phyloP scores from a whole-genome alignment of 2,329 filamentous ascomycete genomes.

The Cordyceps militaris region DNA sequence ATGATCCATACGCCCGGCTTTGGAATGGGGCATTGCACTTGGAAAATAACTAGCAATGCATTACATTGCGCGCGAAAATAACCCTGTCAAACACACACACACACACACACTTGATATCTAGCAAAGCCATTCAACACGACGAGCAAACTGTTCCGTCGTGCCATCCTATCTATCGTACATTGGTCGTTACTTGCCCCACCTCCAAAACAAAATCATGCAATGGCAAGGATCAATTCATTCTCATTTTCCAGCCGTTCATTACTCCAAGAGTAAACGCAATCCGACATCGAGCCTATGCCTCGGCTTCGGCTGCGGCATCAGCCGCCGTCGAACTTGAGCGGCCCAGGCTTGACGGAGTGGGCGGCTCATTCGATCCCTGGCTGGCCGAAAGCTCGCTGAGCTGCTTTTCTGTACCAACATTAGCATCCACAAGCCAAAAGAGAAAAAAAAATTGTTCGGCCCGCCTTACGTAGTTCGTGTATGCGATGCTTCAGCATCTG shows the following conservation, averaged over 20 bases:
- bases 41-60: not conserved
- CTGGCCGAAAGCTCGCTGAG: constrained; percentile 36
- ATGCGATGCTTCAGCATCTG: constrained; percentile 75
- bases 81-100: not conserved
- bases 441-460: not conserved
- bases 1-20: not conserved
- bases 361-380: constrained; percentile 34
- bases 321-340: constrained; percentile 37
- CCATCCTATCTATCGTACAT: constrained; percentile 4
- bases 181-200: not conserved
- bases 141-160: constrained; percentile 2
- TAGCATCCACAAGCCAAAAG: constrained; percentile 10
- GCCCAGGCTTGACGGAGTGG: constrained; percentile 42
- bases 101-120: not conserved
- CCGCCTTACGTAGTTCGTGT: constrained; percentile 55
- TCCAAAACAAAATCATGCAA: not conserved
- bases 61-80: not conserved
- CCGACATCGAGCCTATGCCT: not conserved
- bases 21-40: not conserved
- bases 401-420: constrained; percentile 40
- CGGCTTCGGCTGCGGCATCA: constrained; percentile 24
- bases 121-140: not conserved
- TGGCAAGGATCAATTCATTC: not conserved
- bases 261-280: not conserved
- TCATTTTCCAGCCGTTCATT: not conserved